Conservation (phyloP, 257 asterid species). For the Mitragyna speciosa region DNA sequence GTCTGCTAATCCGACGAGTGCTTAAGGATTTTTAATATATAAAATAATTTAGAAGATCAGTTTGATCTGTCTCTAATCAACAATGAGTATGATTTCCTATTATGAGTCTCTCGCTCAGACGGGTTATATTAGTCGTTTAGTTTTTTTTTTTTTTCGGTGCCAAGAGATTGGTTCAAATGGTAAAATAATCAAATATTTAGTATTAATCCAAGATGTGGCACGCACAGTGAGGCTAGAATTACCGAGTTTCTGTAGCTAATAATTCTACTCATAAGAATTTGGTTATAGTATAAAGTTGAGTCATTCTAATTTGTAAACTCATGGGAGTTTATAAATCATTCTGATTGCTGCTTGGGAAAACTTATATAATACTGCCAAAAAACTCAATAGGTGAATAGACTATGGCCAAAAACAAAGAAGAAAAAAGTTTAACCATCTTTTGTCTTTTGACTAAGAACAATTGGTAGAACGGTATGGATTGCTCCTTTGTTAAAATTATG, state of each 20-base stretch:
- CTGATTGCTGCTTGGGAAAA: neutral
- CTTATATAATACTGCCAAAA: neutral
- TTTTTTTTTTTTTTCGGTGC: neutral
- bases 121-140: neutral
- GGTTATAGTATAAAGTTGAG: no score
- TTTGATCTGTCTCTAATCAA: neutral
- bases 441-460: neutral
- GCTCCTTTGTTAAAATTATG: neutral
- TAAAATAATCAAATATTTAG: neutral
- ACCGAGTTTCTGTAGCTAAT: neutral
- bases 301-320: no score
- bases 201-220: neutral
- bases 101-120: neutral
- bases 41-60: slow-evolving; percentile 5
- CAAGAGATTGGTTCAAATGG: neutral
- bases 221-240: neutral
- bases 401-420: neutral
- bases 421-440: neutral
- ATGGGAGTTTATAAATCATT: neutral
- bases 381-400: neutral
- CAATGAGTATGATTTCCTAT: neutral
- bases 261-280: no score
- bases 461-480: neutral
- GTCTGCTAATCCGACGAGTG: neutral
- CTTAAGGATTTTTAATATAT: slow-evolving; percentile 2